phyloP scores from a whole-genome alignment of 2,329 filamentous ascomycete species.

The Scedosporium dehoogii region DNA sequence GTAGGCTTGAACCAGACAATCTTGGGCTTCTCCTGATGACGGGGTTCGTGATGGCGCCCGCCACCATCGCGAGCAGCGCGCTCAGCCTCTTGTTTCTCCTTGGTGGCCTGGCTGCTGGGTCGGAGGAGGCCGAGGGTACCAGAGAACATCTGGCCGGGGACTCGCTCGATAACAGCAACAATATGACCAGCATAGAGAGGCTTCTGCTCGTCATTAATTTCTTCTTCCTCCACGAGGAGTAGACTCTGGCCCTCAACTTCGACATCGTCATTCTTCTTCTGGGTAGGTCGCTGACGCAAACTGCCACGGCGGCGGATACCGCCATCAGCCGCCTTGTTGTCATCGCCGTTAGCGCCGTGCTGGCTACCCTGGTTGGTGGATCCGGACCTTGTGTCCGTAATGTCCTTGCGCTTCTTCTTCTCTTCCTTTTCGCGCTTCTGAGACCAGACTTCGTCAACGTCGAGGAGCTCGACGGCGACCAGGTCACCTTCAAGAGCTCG shows the following conservation, averaged over 20 bases:
- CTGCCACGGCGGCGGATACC: conserved; percentile 88
- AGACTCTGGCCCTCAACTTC: conserved; percentile 97
- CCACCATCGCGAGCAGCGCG: conserved; percentile 79
- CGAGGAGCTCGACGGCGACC: conserved; percentile 89
- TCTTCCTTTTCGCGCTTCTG: conserved; percentile 99
- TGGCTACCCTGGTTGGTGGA: conserved; percentile 64
- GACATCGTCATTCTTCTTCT: conserved; percentile 99
- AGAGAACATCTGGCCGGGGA: conserved; percentile 98
- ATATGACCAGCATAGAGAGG: conserved; percentile 94
- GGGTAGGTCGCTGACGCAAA: conserved; percentile 89
- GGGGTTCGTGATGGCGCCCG: conserved; percentile 65
- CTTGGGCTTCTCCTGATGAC: conserved; percentile 89
- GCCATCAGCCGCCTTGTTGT: conserved; percentile 59
- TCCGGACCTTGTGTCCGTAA: conserved; percentile 77
- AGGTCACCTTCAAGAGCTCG: conserved; percentile 92
- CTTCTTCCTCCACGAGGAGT: conserved; percentile 92
- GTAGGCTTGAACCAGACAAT: conserved; percentile 99
- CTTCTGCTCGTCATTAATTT: conserved; percentile 97
- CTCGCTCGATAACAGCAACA: conserved; percentile 92
- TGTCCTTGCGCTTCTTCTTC: conserved; percentile 99
- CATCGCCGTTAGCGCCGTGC: conserved; percentile 50
- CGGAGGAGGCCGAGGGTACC: conserved; percentile 88
- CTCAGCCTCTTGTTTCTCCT: conserved; percentile 98
- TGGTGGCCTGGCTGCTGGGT: conserved; percentile 95
- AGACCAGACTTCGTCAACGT: conserved; percentile 96